Evolutionary conservation across 2,329 filamentous ascomycete species (phyloP).

Genomic region (Ambrosiella cleistominuta): DNA sequence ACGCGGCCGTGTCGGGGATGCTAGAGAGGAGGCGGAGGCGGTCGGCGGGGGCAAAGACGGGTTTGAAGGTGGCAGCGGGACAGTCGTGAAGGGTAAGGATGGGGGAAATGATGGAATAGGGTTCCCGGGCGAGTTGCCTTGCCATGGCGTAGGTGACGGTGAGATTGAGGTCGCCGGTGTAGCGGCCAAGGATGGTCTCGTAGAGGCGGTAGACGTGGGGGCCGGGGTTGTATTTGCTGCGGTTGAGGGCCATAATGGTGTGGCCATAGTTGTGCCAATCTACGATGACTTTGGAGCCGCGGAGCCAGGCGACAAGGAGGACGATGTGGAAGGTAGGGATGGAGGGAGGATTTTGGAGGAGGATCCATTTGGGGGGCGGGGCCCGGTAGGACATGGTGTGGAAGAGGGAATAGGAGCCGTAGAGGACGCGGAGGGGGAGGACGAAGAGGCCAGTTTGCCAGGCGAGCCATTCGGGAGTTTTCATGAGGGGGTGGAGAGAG

Average conservation of each 20-base stretch:
- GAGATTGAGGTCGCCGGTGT: conserved; percentile 55
- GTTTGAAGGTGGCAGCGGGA: conserved; percentile 66
- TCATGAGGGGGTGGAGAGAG: conserved; percentile 49
- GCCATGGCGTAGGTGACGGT: conserved; percentile 85
- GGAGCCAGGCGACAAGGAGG: conserved; percentile 51
- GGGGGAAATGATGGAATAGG: conserved; percentile 47
- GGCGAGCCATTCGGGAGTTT: conserved; percentile 48
- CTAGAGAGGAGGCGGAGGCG: conserved; percentile 43
- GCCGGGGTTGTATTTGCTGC: conserved; percentile 47
- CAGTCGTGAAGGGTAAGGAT: conserved; percentile 70
- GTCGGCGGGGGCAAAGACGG: conserved; percentile 32
- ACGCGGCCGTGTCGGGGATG: conserved; percentile 44
- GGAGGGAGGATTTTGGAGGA: conserved; percentile 89
- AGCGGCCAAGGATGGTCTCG: conserved; percentile 52
- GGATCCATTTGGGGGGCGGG: conserved; percentile 62
- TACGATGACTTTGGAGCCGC: conserved; percentile 67
- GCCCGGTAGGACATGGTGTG: conserved; percentile 55
- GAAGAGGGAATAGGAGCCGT: conserved; percentile 45
- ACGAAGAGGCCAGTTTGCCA: conserved; percentile 21
- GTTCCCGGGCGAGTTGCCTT: conserved; percentile 42
- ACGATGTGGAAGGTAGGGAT: conserved; percentile 77
- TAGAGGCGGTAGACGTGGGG: conserved; percentile 62
- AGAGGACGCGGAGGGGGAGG: conserved; percentile 13
- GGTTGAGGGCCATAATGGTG: conserved; percentile 59
- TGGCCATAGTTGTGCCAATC: conserved; percentile 99